Base-by-base conservation (phyloP, 2,329 filamentous ascomycete species). In the Dactylellina haptotyla region DNA sequence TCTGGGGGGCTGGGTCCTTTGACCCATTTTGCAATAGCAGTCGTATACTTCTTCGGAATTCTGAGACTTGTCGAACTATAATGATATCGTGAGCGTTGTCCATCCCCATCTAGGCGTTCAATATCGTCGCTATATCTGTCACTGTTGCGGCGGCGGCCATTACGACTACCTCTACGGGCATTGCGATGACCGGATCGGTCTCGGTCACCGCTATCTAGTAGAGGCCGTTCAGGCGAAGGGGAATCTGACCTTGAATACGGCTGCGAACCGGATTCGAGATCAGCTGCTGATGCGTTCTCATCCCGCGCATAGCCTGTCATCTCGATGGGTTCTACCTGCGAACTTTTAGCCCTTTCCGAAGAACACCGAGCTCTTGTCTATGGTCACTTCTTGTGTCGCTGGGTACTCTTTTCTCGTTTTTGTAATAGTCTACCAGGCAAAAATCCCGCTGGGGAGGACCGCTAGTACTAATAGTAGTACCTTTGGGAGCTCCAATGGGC, bases 1-100 rank as follows among this genome's bases (percentile, higher is more conserved):
- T 82, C 83, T 1, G 87, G 85, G 30, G 83, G 83, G n/a, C 82
- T 76, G 2, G 88, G 88, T 0, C 88, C 88, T 46, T 81, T 79
- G 43, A 75, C 45, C 70, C 70, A 75, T 69, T 32, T 73, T 28
- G 69, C 48, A 20, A 65, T 39, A 20, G 69, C 54, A 10, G 53
- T 18, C 14, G 53, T 54, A 43, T 66, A 56, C 32, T 73, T 73
- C 48, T 66, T 66, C 28, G 69, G 61, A 43, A 61, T 23, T 30
- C 54, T 54, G 41, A 62, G 43, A 61, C 51, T 72, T 30, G 67
- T 46, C 37, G 69, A 73, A 56, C 61, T 65, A 61, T 59, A 58
- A 66, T 39, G n/a, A 20, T 57, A 48, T 57, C 61, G 69, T 73
- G 61, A 73, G 69, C 61, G 54, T 20, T 32, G 41, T 66, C 61